Evolutionary conservation across 192 early-diverging fungal species (phyloP).

Genomic region (Chytriomyces sp.): DNA sequence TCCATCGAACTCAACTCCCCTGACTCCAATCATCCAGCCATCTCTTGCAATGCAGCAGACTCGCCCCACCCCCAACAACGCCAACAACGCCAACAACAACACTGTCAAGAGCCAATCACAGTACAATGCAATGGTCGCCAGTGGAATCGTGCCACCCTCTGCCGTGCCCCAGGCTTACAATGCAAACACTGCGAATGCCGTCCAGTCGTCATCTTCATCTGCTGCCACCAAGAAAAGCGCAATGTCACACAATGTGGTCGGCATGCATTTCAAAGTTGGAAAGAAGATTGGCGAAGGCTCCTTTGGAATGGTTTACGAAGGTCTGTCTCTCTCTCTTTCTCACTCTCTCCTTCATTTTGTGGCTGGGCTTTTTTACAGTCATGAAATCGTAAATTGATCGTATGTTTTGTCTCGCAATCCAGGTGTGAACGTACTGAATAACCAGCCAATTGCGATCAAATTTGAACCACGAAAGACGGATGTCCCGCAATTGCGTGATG

Average conservation of each 20-base stretch:
- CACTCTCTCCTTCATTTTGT: too few relatives aligned
- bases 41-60: too few relatives aligned
- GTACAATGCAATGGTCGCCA: constrained; percentile 30
- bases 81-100: too few relatives aligned
- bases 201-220: constrained; percentile 10
- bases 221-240: constrained; percentile 5
- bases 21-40: too few relatives aligned
- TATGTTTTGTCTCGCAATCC: neutral
- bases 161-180: constrained; percentile 21
- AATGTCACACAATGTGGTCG: constrained; percentile 74
- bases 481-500: constrained; percentile 95
- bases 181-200: constrained; percentile 4
- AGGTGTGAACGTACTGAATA: constrained; percentile 88
- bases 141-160: constrained; percentile 19
- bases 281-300: constrained; percentile 96
- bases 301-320: constrained; percentile 99
- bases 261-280: constrained; percentile 94
- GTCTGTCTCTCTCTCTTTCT: constrained; percentile 48
- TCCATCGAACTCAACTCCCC: too few relatives aligned
- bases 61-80: too few relatives aligned
- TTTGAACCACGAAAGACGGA: constrained; percentile 97
- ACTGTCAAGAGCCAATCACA: neutral
- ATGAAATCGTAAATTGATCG: too few relatives aligned
- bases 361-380: too few relatives aligned
- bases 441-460: constrained; percentile 95